These are phyloP conservation scores for Globomyces pollinis-pini DNA, from an alignment of 192 early-diverging fungal genomes.

Conservation along the genomic window DNA sequence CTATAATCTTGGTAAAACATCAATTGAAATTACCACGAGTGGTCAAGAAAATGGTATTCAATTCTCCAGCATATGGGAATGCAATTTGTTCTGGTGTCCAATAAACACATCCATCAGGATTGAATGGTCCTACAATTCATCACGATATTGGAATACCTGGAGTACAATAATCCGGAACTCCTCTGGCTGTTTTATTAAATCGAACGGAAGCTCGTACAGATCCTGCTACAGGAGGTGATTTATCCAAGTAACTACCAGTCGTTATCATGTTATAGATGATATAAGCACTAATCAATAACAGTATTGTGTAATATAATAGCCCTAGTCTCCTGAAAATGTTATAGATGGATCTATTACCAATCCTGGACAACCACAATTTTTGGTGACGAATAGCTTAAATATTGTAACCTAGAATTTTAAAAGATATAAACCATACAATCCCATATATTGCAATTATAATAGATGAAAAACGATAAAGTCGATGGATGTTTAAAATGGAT, in stretches of 20 bases:
- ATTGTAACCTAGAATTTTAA: too few species aligned
- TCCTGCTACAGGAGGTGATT: constrained; percentile 24
- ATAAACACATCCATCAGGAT: constrained; percentile 14
- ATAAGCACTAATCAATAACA: constrained; percentile 25
- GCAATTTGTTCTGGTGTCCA: constrained; percentile 23
- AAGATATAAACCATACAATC: too few species aligned
- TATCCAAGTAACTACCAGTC: constrained; percentile 24
- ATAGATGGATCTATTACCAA: too few species aligned
- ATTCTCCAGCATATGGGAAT: constrained; percentile 20
- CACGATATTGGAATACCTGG: not conserved
- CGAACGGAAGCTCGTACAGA: constrained; percentile 11
- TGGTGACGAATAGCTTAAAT: too few species aligned
- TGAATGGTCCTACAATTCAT: not conserved
- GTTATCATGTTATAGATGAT: constrained; percentile 25
- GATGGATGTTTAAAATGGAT: too few species aligned
- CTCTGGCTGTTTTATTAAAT: not conserved
- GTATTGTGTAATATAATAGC: constrained; percentile 6
- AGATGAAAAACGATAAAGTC: too few species aligned
- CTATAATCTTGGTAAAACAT: constrained; percentile 11
- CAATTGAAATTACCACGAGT: constrained; percentile 24
- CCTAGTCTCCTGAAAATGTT: too few species aligned
- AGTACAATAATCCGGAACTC: constrained; percentile 17
- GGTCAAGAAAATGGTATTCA: constrained; percentile 24
- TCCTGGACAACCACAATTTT: constrained; percentile 9
- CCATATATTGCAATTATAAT: too few species aligned